Evolutionary conservation across 768 basidiomycete species (phyloP).

Genomic region (Boletus pseudopeckii): DNA sequence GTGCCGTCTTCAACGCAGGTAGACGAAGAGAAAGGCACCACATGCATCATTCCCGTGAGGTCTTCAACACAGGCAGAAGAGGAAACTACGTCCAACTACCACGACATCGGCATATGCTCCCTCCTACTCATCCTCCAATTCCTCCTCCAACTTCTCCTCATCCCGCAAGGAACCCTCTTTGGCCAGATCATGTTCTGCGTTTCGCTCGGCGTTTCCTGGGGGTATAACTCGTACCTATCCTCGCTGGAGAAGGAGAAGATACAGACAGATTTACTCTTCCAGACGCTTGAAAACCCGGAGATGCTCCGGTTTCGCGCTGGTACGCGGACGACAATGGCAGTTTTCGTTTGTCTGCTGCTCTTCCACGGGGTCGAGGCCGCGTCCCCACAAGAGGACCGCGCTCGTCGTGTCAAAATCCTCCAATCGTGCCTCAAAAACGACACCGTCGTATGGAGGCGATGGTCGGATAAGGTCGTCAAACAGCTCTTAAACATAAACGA

Average conservation of each 20-base stretch:
- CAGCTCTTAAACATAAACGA: conserved; percentile 11
- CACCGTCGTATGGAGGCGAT: conserved; percentile 23
- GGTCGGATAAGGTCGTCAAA: conserved; percentile 19
- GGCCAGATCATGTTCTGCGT: conserved; percentile 35
- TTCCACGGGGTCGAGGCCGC: conserved; percentile 11
- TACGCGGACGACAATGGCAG: conserved; percentile 21
- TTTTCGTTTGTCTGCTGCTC: conserved; percentile 24
- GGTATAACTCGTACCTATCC: conserved; percentile 32
- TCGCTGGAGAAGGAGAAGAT: conserved; percentile 35
- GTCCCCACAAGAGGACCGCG: background rate
- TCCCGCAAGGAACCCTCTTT: conserved; percentile 33
- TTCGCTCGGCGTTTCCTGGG: conserved; percentile 33
- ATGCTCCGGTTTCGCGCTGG: conserved; percentile 15
- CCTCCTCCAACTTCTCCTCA: conserved; percentile 32
- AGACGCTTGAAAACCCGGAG: conserved; percentile 4
- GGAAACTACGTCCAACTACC: background rate
- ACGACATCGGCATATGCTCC: conserved; percentile 25
- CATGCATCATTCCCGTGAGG: no score
- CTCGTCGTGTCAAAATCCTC: conserved; percentile 9
- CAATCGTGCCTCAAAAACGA: conserved; percentile 18
- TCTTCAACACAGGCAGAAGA: no score
- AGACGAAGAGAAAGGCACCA: no score
- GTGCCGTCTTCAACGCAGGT: no score
- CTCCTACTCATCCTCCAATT: conserved; percentile 31
- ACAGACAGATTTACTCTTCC: conserved; percentile 16